Base-by-base conservation (phyloP, 1,139 yeast genomes). In the Candida glucosophila region DNA sequence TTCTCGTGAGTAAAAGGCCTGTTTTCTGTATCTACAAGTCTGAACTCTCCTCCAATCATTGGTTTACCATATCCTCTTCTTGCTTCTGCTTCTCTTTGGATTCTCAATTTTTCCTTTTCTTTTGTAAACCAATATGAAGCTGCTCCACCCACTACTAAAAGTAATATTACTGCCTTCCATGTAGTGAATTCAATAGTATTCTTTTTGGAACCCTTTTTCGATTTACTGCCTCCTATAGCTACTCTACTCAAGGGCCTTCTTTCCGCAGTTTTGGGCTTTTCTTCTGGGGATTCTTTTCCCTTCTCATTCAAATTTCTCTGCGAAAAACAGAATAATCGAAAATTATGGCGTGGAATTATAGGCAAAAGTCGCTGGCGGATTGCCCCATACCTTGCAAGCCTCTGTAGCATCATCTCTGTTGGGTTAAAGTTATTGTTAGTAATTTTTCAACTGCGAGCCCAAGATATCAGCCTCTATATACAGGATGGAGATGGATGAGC, bases 11-110 rank as follows among this genome's bases (percentile, higher is more conserved):
- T 82, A 49, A 88, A 90, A 12, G 52, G 55, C 14, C 77, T 57
- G 20, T 88, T 86, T 26, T 86, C 57, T 20, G 72, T 68, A 46
- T 86, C 95, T 4, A 69, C 51, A 35, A 90, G 58, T 27, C 64
- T 61, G 52, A 90, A 90, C 5, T 86, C 78, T 0, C 98, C 98
- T 12, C 98, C 98, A 31, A 90, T 81, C 25, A 82, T 64, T 3
- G 98, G 96, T 48, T 78, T 85, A 11, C 98, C 98, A 41, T 80
- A 68, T 11, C 94, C 90, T 50, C 88, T 68, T 45, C 82, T 85
- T 23, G 79, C 72, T 41, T 85, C 95, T 15, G 85, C 90, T 44
- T 79, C 83, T 39, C 74, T 75, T 45, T 83, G 82, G 20, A 76
- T 58, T 36, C 77, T 72, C 26, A 86, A 49, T 48, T 83, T 72